These are phyloP conservation scores for Phaseolus coccineus DNA, from an alignment of 331 rosid species.

Conservation along the genomic window DNA sequence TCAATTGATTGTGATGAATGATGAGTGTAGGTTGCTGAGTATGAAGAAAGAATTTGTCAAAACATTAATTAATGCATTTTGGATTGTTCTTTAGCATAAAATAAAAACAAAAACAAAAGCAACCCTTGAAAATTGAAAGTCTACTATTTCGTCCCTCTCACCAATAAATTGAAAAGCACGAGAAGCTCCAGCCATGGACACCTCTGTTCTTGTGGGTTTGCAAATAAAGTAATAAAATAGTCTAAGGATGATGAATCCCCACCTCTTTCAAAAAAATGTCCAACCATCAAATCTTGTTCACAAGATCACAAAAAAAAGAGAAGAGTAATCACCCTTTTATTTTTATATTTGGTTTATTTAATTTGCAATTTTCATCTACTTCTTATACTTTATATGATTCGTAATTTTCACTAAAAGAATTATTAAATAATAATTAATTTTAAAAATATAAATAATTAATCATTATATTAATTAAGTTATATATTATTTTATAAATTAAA, in stretches of 20 bases:
- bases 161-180: slow-evolving; percentile 35
- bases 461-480: no score
- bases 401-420: no score
- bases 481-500: no score
- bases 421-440: no score
- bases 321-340: neutral
- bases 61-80: neutral
- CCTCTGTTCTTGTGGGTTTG: neutral
- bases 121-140: neutral
- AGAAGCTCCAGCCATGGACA: slow-evolving; percentile 35
- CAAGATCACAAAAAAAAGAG: neutral
- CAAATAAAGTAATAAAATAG: neutral
- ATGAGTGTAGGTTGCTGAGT: neutral
- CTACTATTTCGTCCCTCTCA: neutral
- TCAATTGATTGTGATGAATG: neutral
- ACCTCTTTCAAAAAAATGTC: neutral
- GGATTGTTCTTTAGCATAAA: neutral
- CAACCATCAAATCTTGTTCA: neutral
- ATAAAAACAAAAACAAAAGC: neutral
- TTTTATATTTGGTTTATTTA: neutral
- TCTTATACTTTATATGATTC: no score
- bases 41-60: neutral
- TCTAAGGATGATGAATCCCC: neutral
- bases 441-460: no score
- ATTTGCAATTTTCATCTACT: no score